Evolutionary conservation across 192 early-diverging fungal species (phyloP), one percentile per base, ranked within the genome.

Genomic region (Neocallimastix lanati): DNA sequence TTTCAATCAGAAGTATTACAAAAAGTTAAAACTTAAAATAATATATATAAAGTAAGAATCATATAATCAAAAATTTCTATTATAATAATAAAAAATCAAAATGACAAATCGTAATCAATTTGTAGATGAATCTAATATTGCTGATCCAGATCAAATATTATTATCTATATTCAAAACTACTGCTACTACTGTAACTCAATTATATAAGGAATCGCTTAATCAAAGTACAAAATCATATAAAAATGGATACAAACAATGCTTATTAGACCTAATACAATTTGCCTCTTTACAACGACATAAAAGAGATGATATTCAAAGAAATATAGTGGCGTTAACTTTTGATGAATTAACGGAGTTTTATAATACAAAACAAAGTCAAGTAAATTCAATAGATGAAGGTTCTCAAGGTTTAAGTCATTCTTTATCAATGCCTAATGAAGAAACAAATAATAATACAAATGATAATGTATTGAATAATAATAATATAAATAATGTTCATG

Each of bases 171-270:
- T 85, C 80, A 84, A 84, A 38, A 35, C 81, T 1, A 84, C 86
- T 11, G 86, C 86, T 29, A 76, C 78, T 9, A 35, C 81, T 21
- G 84, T 86, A 28, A 85, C 86, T 40, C 82, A 84, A 40, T 83
- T 86, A 76, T 86, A 85, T 83, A 83, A 82, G 28, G 84, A 86
- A 80, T 82, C 83, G 12, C 76, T 80, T 11, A 82, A 82, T 36
- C 83, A 82, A 76, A 80, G 82, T 58, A 78, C 80, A 13, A 78
- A 80, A 28, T 78, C 84, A 12, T 86, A 80, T 78, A 78, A 82
- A 35, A 80, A 79, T 27, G 86, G 86, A 29, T 86, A 86, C 78
- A 29, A 50, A 21, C 86, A 85, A 76, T 85, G 86, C 30, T 80
- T 86, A 7, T 79, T 83, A 76, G 84, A 86, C 67, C 58, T 86